phyloP scores from a whole-genome alignment of 1,284 basidiomycete genomes.

The Apiotrichum montevideense region DNA sequence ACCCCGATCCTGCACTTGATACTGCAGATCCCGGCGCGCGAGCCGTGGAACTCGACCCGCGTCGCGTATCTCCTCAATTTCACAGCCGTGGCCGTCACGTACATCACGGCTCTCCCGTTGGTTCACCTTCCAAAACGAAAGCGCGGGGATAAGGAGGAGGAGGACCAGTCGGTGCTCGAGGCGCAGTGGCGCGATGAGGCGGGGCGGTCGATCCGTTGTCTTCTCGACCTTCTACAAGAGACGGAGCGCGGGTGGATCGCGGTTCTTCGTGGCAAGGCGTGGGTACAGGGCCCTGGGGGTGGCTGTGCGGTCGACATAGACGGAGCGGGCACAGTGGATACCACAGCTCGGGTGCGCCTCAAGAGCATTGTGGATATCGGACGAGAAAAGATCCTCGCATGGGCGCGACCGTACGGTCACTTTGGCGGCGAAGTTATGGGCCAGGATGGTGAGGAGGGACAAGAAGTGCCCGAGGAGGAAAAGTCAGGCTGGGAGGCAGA shows the following conservation, averaged over 20 bases:
- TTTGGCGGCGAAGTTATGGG: slow-evolving; percentile 22
- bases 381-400: slow-evolving; percentile 26
- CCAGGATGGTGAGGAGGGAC: slow-evolving; percentile 11
- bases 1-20: slow-evolving; percentile 22
- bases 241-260: slow-evolving; percentile 29
- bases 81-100: slow-evolving; percentile 17
- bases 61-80: slow-evolving; percentile 29
- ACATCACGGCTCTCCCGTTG: slow-evolving; percentile 25
- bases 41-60: slow-evolving; percentile 21
- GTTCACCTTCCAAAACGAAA: slow-evolving; percentile 1
- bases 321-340: slow-evolving; percentile 17
- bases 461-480: background rate
- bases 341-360: slow-evolving; percentile 28
- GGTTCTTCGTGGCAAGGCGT: slow-evolving; percentile 24
- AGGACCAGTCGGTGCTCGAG: background rate
- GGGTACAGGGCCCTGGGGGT: slow-evolving; percentile 9
- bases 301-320: slow-evolving; percentile 1
- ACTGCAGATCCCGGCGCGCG: slow-evolving; percentile 27
- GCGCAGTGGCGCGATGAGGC: slow-evolving; percentile 6
- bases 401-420: slow-evolving; percentile 32
- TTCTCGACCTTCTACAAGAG: slow-evolving; percentile 20
- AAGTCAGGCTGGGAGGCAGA: slow-evolving; percentile 19
- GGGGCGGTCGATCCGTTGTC: slow-evolving; percentile 11
- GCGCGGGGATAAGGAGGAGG: background rate
- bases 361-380: slow-evolving; percentile 23